Evolutionary conservation across 2,329 filamentous ascomycete species (phyloP).

Genomic region (Aspergillus viridinutans): DNA sequence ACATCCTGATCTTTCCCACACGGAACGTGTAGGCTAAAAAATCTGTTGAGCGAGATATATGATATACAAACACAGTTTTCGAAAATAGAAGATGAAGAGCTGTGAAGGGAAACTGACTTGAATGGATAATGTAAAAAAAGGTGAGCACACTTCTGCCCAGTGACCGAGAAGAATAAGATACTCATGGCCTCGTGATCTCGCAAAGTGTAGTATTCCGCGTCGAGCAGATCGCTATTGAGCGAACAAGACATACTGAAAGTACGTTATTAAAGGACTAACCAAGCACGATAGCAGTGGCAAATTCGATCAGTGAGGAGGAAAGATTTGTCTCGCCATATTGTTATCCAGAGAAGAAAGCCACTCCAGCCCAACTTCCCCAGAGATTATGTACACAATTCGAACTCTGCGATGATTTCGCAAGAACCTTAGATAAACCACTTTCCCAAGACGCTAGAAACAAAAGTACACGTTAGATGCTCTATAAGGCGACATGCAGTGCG

Average conservation of each 20-base stretch:
- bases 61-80: not conserved
- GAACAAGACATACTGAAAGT: not conserved
- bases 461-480: not conserved
- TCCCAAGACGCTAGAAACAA: conserved; percentile 1
- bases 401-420: not conserved
- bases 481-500: conserved; percentile 5
- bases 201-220: not conserved
- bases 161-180: not conserved
- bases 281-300: not conserved
- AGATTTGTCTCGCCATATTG: not conserved
- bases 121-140: not conserved
- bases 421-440: not conserved
- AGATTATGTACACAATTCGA: not conserved
- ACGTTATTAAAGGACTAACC: not conserved
- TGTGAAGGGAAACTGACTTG: not conserved
- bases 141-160: not conserved
- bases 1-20: not conserved
- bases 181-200: not conserved
- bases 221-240: not conserved
- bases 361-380: not conserved
- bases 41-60: not conserved
- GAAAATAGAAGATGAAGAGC: not conserved
- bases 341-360: not conserved
- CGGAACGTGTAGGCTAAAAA: not conserved
- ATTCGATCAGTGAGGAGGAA: not conserved